Conservation (phyloP, 208 protist genomes). For the Wallacemonas sp. region DNA sequence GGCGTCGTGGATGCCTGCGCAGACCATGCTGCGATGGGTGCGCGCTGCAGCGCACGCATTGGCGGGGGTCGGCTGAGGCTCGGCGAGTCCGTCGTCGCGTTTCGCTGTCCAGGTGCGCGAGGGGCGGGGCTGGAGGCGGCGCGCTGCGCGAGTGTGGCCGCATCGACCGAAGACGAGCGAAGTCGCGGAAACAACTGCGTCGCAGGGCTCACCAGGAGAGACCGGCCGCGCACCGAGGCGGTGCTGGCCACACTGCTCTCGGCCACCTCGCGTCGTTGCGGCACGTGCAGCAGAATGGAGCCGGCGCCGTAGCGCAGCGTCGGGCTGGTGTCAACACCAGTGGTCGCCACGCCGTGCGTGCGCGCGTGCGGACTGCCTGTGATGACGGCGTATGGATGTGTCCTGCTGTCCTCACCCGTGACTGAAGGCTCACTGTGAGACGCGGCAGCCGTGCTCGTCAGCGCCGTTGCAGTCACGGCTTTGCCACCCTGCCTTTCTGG, state of each 20-base stretch:
- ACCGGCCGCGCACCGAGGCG: background rate
- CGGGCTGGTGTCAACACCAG: background rate
- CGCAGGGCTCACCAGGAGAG: background rate
- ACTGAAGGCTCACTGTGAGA: no score
- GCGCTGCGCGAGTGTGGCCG: background rate
- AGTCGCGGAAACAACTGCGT: background rate
- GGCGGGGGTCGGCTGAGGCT: no score
- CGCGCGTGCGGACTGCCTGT: background rate
- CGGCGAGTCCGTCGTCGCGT: no score
- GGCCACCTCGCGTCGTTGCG: no score
- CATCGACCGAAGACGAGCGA: background rate
- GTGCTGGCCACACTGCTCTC: no score
- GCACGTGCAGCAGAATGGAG: no score
- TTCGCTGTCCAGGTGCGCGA: background rate
- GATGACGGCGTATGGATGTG: background rate
- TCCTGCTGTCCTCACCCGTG: no score
- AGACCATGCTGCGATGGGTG: no score
- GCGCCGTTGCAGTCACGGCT: no score
- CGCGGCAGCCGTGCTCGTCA: no score
- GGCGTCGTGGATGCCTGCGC: background rate
- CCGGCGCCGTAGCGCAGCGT: background rate
- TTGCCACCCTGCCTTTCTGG: no score
- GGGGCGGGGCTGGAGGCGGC: background rate
- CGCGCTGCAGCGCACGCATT: no score
- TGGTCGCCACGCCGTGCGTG: background rate